Base-by-base conservation (phyloP, 73 alveolate genomes). In the Tetrahymena elliotti region DNA sequence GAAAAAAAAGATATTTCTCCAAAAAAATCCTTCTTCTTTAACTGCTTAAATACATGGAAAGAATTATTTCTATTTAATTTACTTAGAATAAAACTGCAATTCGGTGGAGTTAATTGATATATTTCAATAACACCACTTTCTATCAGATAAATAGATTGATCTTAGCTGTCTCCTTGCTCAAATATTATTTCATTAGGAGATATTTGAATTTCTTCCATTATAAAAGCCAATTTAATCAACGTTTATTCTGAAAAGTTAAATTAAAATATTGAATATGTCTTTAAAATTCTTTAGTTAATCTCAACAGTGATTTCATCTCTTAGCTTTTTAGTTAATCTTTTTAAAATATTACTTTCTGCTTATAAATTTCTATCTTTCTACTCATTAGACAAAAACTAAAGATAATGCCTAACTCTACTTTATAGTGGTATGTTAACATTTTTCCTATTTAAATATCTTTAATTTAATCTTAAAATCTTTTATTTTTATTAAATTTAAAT, bases 1-100 rank as follows among this genome's bases (percentile, higher is more conserved):
- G 96, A 84, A 94, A 94, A 94, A 35, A 94, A 94, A 84, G 93
- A 94, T 20, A 34, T 52, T 88, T 88, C 93, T n/a, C 96, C 96
- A 88, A 94, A 94, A 2, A 24, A 68, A 68, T 47, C 82, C 20
- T 47, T 47, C 20, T 47, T 47, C 82, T 47, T 47, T 8, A 47
- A 27, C 88, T 27, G n/a, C 6, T 68, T 24, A 10, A n/a, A 27
- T 4, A 68, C 13, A 68, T n/a, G 36, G 33, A 10, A 27, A 16
- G 24, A 11, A 24, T 27, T 31, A 68, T 31, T 27, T 3, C 20
- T 36, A 3, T 22, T 27, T n/a, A 27, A 0, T 68, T 68, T n/a
- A 27, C n/a, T 68, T 24, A 27, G 36, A 68, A 1, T 68, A 0
- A 27, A n/a, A n/a, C n/a, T n/a, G n/a, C n/a, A n/a, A n/a, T n/a